Percentiles rank a stretch among this genome's conserved stretches.
Evolutionary conservation across 2,329 filamentous ascomycete species (phyloP).

Genomic region (Neurospora sp.): DNA sequence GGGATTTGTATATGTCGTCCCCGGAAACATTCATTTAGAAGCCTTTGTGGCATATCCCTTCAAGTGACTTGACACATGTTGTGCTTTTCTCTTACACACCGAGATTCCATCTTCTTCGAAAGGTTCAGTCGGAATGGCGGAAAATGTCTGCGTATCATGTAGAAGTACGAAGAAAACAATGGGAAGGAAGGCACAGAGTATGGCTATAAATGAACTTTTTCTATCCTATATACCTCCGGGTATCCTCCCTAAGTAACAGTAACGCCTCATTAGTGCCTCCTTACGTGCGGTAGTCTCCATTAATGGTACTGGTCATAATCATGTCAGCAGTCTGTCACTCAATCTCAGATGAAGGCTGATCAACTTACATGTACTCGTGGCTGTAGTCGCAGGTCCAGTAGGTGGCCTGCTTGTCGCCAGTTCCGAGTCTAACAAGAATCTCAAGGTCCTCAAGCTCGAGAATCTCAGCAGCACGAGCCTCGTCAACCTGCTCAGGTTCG

Average conservation of each 20-base stretch:
- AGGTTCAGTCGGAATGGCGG: neutral
- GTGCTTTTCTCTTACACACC: neutral
- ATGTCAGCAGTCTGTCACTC: conserved; percentile 12
- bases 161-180: neutral
- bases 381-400: conserved; percentile 86
- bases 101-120: fast-evolving
- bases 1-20: neutral
- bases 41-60: neutral
- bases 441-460: conserved; percentile 69
- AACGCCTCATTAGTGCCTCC: neutral
- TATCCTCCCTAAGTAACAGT: neutral
- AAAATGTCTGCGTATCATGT: neutral
- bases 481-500: conserved; percentile 71
- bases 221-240: neutral
- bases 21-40: neutral
- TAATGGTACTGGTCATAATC: conserved; percentile 39
- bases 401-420: conserved; percentile 55
- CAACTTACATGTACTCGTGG: conserved; percentile 56
- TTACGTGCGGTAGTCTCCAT: conserved; percentile 57
- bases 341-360: neutral
- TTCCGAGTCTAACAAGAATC: conserved; percentile 64
- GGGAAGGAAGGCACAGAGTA: neutral
- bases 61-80: neutral
- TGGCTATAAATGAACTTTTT: neutral
- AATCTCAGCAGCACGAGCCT: conserved; percentile 65